Percentiles rank a stretch among this genome's conserved stretches.
Evolutionary conservation across 2,329 filamentous ascomycete genomes (phyloP).

Genomic region (Pseudomassariella vexata): DNA sequence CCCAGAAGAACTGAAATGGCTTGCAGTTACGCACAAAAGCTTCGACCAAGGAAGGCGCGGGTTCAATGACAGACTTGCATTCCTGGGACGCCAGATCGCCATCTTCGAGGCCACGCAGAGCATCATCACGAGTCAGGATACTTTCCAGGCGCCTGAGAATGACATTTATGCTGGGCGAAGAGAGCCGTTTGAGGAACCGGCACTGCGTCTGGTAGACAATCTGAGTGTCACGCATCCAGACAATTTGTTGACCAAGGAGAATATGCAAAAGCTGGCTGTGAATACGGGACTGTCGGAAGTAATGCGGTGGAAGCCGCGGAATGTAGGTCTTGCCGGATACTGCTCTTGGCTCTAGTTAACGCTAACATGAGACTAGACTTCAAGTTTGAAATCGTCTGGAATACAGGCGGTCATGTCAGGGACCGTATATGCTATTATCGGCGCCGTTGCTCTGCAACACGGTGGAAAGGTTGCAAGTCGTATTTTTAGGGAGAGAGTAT

Average conservation of each 20-base stretch:
- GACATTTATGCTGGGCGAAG: slow-evolving; percentile 48
- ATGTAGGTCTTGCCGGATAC: slow-evolving; percentile 47
- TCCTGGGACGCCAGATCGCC: slow-evolving; percentile 46
- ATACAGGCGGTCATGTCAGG: slow-evolving; percentile 68
- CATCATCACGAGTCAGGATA: slow-evolving; percentile 34
- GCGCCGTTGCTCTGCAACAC: slow-evolving; percentile 82
- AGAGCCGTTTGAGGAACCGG: slow-evolving; percentile 62
- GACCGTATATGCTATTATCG: slow-evolving; percentile 78
- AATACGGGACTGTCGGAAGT: slow-evolving; percentile 68
- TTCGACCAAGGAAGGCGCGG: slow-evolving; percentile 93
- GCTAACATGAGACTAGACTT: slow-evolving; percentile 34
- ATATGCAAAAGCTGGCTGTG: slow-evolving; percentile 62
- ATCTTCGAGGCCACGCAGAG: slow-evolving; percentile 32
- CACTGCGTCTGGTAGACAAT: slow-evolving; percentile 68
- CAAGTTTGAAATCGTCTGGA: slow-evolving; percentile 68
- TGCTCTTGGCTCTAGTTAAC: slow-evolving; percentile 1
- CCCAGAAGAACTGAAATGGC: slow-evolving; percentile 90
- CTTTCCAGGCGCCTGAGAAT: slow-evolving; percentile 16
- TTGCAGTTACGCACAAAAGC: slow-evolving; percentile 96
- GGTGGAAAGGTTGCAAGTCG: slow-evolving; percentile 73
- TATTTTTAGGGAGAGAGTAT: slow-evolving; percentile 70
- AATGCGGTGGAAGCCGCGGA: slow-evolving; percentile 81
- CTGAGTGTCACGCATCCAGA: slow-evolving; percentile 56
- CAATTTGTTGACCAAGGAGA: slow-evolving; percentile 56
- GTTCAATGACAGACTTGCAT: slow-evolving; percentile 91